Percentiles rank a stretch among this genome's conserved stretches.
Evolutionary conservation across 371 early-diverging fungal genomes (phyloP).

Genomic region (Umbelopsis sp.): DNA sequence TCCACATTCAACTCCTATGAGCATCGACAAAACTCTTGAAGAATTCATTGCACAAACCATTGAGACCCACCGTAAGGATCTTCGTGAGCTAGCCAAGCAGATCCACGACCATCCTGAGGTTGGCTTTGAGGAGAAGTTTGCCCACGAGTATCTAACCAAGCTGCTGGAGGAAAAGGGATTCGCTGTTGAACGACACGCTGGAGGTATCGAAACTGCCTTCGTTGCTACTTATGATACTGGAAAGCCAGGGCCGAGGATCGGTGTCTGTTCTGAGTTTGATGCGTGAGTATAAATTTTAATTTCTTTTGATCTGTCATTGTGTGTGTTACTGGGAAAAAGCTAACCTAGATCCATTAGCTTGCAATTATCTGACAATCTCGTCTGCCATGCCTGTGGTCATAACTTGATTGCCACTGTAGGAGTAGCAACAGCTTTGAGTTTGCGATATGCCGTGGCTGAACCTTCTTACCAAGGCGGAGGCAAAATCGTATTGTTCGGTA

Average conservation of each 20-base stretch:
- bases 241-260: not conserved
- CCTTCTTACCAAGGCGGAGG: conserved; percentile 8
- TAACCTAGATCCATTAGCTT: not conserved
- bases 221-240: conserved; percentile 16
- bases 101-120: conserved; percentile 7
- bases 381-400: conserved; percentile 42
- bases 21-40: not conserved
- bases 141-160: conserved; percentile 9
- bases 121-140: not conserved
- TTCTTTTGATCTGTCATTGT: not conserved
- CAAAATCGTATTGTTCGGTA: conserved; percentile 15
- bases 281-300: conserved; percentile 20
- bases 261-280: conserved; percentile 29
- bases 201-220: conserved; percentile 7
- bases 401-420: conserved; percentile 38
- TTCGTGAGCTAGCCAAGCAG: conserved; percentile 10
- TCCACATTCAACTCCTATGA: not conserved
- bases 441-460: not conserved
- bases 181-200: not conserved
- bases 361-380: conserved; percentile 19
- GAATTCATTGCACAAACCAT: not conserved
- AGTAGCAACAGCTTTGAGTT: conserved; percentile 27
- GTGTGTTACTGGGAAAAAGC: not conserved
- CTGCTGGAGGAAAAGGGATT: conserved; percentile 8
- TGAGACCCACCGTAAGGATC: not conserved